phyloP scores from a whole-genome alignment of 2,329 filamentous ascomycete species.

The Biscogniauxia mediterranea region DNA sequence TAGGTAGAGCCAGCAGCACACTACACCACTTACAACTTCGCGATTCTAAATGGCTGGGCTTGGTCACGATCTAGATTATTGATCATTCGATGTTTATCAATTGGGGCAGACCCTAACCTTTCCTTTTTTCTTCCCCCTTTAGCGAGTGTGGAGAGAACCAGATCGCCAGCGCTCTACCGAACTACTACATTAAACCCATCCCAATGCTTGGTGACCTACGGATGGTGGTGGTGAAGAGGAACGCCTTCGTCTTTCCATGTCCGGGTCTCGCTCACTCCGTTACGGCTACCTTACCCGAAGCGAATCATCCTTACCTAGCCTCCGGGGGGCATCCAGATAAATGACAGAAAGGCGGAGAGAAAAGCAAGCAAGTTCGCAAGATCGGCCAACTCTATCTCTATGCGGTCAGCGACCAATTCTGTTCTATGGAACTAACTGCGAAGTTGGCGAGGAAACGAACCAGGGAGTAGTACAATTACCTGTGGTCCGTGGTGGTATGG shows the following conservation, averaged over 20 bases:
- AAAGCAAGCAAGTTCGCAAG: neutral
- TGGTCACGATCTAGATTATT: slow-evolving; percentile 1
- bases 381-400: neutral
- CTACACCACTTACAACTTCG: neutral
- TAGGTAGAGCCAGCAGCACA: neutral
- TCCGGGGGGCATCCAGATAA: neutral
- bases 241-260: neutral
- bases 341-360: slow-evolving; percentile 2
- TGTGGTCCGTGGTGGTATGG: neutral
- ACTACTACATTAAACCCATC: neutral
- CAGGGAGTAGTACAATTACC: neutral
- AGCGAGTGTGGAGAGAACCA: neutral
- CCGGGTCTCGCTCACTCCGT: neutral
- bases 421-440: neutral
- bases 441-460: neutral
- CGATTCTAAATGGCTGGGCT: neutral
- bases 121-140: neutral
- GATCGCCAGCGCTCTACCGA: neutral
- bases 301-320: neutral
- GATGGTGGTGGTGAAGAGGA: neutral
- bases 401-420: neutral
- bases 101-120: neutral
- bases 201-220: neutral
- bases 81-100: slow-evolving; percentile 1
- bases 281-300: neutral